Evolutionary conservation across 371 early-diverging fungal genomes (phyloP).

Genomic region (Enteropsectra breve): DNA sequence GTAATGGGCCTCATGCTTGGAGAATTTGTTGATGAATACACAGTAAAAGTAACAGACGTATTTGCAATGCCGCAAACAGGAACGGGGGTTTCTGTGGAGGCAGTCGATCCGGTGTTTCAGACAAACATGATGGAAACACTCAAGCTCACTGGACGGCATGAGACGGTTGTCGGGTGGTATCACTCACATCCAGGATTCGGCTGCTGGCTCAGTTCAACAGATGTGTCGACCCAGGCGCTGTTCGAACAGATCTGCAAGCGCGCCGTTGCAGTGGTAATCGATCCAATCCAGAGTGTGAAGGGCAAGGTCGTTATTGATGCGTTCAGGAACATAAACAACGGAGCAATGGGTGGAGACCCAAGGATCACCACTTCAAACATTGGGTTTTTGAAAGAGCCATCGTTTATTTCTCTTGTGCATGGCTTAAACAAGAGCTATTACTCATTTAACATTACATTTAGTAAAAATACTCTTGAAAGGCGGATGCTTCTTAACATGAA

Average conservation of each 20-base stretch:
- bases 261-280: slow-evolving; percentile 96
- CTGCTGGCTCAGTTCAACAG: slow-evolving; percentile 97
- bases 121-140: slow-evolving; percentile 99
- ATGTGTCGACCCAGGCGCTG: slow-evolving; percentile 90
- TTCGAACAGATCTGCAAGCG: slow-evolving; percentile 89
- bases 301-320: slow-evolving; percentile 99
- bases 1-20: slow-evolving; percentile 99
- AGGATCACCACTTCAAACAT: slow-evolving; percentile 96
- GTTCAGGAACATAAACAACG: slow-evolving; percentile 87
- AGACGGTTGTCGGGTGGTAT: slow-evolving; percentile 99
- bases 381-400: slow-evolving; percentile 94
- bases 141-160: slow-evolving; percentile 90
- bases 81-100: slow-evolving; percentile 96
- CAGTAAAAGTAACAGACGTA: slow-evolving; percentile 95
- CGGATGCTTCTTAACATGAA: slow-evolving; percentile 94
- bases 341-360: slow-evolving; percentile 84
- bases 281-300: slow-evolving; percentile 98
- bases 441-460: slow-evolving; percentile 92
- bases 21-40: slow-evolving; percentile 98
- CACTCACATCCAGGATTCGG: slow-evolving; percentile 99
- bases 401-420: slow-evolving; percentile 87
- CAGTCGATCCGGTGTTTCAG: slow-evolving; percentile 97
- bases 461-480: slow-evolving; percentile 93
- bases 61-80: slow-evolving; percentile 99
- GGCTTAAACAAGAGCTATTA: slow-evolving; percentile 98